These are phyloP conservation scores for Skeletonema tropicum DNA, from an alignment of 108 stramenopile species.

Conservation along the genomic window DNA sequence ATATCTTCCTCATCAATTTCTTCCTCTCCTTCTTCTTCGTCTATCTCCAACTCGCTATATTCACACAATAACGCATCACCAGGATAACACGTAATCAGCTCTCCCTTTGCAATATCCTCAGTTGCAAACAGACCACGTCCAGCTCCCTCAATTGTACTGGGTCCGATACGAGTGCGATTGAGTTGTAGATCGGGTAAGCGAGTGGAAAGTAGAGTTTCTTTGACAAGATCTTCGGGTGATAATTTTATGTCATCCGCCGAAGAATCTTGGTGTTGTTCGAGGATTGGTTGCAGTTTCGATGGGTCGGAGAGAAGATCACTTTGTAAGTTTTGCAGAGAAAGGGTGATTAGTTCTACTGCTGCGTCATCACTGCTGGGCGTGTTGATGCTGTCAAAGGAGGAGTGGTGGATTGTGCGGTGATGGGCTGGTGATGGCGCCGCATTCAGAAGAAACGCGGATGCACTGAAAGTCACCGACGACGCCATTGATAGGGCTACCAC, in stretches of 20 bases:
- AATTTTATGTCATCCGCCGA: background rate
- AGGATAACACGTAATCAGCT: constrained; percentile 48
- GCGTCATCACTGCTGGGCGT: background rate
- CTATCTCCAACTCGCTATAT: background rate
- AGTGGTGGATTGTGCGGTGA: no score
- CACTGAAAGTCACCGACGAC: no score
- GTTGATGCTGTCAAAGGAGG: background rate
- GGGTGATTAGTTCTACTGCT: background rate
- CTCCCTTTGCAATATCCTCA: constrained; percentile 28
- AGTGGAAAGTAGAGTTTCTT: constrained; percentile 33
- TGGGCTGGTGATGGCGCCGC: no score
- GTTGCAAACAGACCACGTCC: constrained; percentile 49
- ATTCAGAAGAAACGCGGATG: no score
- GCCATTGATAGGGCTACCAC: no score
- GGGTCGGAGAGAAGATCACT: background rate
- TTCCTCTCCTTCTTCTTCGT: constrained; percentile 1
- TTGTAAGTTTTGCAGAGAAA: background rate
- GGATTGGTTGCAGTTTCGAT: background rate
- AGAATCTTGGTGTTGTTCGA: background rate
- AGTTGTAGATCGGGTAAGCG: constrained; percentile 21
- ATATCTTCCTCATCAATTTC: background rate
- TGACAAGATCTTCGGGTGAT: constrained; percentile 17
- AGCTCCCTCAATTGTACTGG: constrained; percentile 30
- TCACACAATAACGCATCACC: constrained; percentile 47
- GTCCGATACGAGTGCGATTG: constrained; percentile 21